Evolutionary conservation across 805 yeast genomes (phyloP), one percentile per base, ranked within the genome.

Genomic region (Cyberlindnera maclurae): DNA sequence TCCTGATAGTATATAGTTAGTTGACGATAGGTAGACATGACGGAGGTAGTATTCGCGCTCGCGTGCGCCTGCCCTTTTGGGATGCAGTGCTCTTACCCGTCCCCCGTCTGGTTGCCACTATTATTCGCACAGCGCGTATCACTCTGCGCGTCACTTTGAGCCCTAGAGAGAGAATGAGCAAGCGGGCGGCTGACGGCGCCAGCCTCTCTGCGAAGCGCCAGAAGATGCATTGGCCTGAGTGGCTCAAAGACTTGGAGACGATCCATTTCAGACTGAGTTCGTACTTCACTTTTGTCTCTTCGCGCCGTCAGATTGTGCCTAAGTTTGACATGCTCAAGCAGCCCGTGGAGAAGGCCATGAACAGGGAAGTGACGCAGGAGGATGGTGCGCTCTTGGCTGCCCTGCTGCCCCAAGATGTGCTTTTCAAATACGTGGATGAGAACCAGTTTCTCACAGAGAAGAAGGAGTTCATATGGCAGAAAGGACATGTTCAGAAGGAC

Each of bases 401-500:
- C 8, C 51, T 88, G 7, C 56, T 84, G 2, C 95, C 95, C 0
- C 64, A 71, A 20, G 90, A 83, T 35, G 73, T 84, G 11, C 63
- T 77, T 2, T 79, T 79, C 51, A 83, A 77, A 36, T 89, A 84
- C 55, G 78, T 82, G 32, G 96, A 89, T 56, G 87, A 82, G 54
- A 80, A 81, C 51, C 89, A 79, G 48, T 53, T 78, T 10, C 57
- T 56, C 5, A 53, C 58, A 3, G 69, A 63, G 41, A 54, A 62
- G 27, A 63, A 64, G 44, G 55, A 56, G 30, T 63, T 59, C 46
- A 58, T 56, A 32, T 63, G 60, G 47, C 57, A 60, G 4, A 55
- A 59, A 32, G 83, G 82, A 3, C 78, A 65, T 36, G 65, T 74
- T 30, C 81, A 77, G 49, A 72, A 74, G 33, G 77, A 75, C 30